These are phyloP conservation scores for Paramyrothecium roridum DNA, from an alignment of 2,329 filamentous ascomycete genomes.

Conservation along the genomic window DNA sequence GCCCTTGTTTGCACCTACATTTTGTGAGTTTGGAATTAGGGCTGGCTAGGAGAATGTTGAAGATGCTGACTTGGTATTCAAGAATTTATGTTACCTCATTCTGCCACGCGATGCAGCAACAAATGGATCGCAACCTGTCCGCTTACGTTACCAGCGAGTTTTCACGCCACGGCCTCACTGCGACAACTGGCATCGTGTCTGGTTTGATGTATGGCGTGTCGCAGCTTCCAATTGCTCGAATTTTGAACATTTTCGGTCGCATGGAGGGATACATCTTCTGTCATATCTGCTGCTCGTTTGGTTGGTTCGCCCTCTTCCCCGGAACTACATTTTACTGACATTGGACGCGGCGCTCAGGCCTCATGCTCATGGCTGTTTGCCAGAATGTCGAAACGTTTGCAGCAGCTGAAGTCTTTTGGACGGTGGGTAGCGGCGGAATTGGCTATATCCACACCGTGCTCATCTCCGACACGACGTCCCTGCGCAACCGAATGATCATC, in stretches of 20 bases:
- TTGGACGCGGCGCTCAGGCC: neutral
- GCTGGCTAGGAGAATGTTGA: neutral
- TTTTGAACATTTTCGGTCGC: neutral
- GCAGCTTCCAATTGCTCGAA: neutral
- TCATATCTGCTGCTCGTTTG: neutral
- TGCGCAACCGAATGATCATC: slow-evolving; percentile 51
- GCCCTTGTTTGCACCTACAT: neutral
- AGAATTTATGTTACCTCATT: neutral
- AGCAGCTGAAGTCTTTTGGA: slow-evolving; percentile 65
- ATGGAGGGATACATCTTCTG: neutral
- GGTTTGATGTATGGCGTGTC: neutral
- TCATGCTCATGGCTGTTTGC: slow-evolving; percentile 54
- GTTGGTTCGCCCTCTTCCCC: neutral
- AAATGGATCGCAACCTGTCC: neutral
- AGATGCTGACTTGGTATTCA: neutral
- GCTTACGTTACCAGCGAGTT: neutral
- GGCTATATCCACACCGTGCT: slow-evolving; percentile 21
- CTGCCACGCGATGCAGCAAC: neutral
- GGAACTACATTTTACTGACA: neutral
- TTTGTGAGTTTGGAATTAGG: neutral
- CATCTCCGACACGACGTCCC: slow-evolving; percentile 59
- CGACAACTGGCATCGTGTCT: neutral
- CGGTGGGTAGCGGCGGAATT: slow-evolving; percentile 36
- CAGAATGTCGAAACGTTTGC: slow-evolving; percentile 58
- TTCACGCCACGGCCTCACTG: neutral